Evolutionary conservation across 768 basidiomycete species (phyloP).

Genomic region (Hysterangium stoloniferum): DNA sequence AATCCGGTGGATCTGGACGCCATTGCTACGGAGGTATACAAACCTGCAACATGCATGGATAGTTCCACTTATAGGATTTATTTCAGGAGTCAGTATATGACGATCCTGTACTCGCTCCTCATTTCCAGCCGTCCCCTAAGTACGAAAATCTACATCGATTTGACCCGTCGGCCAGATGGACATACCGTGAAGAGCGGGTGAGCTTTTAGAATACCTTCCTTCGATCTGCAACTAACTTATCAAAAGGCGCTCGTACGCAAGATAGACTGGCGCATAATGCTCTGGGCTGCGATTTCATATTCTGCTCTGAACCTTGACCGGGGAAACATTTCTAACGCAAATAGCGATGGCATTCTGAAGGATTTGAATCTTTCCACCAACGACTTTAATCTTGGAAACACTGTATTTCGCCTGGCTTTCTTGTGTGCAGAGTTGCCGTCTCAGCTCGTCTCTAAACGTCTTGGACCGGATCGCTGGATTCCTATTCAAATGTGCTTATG

Average conservation of each 20-base stretch:
- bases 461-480: conserved; percentile 61
- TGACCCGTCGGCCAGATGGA: conserved; percentile 52
- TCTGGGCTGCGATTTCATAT: conserved; percentile 49
- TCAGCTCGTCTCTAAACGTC: conserved; percentile 50
- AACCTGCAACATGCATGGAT: no score
- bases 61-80: no score
- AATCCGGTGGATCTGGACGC: no score
- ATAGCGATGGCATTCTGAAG: conserved; percentile 48
- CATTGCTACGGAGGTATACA: no score
- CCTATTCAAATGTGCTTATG: conserved; percentile 50
- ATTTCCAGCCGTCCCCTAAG: conserved; percentile 41
- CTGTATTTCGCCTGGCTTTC: conserved; percentile 43
- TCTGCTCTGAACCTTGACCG: conserved; percentile 50
- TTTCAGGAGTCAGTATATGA: conserved; percentile 46
- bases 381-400: conserved; percentile 52
- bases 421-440: conserved; percentile 53
- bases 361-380: conserved; percentile 48
- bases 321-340: conserved; percentile 48
- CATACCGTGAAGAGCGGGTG: conserved; percentile 45
- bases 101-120: conserved; percentile 36
- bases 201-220: no score
- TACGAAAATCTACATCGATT: conserved; percentile 54
- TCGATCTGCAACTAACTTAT: neutral
- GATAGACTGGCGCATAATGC: conserved; percentile 55
- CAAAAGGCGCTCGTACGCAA: conserved; percentile 41